Conservation (phyloP, 192 early-diverging fungal genomes). For the Thoreauomyces humboldtii region DNA sequence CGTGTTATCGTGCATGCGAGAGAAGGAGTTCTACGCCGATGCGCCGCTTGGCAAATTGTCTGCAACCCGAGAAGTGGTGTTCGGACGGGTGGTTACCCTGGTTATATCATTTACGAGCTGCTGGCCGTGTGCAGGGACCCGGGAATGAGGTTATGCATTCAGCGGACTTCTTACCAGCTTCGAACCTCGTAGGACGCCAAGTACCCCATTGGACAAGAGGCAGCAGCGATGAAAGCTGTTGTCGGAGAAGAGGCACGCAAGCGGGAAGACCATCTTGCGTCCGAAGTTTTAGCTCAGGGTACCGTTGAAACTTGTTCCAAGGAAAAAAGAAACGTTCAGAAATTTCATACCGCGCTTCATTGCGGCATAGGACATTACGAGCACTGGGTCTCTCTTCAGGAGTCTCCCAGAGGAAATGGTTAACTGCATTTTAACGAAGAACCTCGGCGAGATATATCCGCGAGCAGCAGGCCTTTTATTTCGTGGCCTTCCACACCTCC, state of each 20-base stretch:
- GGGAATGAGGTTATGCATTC: background rate
- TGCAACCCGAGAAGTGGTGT: slow-evolving; percentile 97
- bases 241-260: slow-evolving; percentile 98
- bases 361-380: slow-evolving; percentile 75
- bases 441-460: no score
- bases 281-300: slow-evolving; percentile 95
- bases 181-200: slow-evolving; percentile 76
- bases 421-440: no score
- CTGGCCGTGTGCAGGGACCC: slow-evolving; percentile 92
- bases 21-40: no score
- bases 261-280: slow-evolving; percentile 92
- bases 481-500: no score
- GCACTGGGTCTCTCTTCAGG: slow-evolving; percentile 92
- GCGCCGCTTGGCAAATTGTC: slow-evolving; percentile 59
- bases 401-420: slow-evolving; percentile 99
- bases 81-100: slow-evolving; percentile 98
- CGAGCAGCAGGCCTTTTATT: no score
- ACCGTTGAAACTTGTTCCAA: background rate
- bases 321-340: background rate
- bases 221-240: slow-evolving; percentile 99
- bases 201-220: slow-evolving; percentile 97
- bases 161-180: background rate
- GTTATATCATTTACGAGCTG: slow-evolving; percentile 99
- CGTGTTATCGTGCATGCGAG: no score
- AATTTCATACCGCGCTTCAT: background rate